A percentile compares a stretch with the other conserved stretches of the same genome.
Conservation (phyloP, 306 rosid species). For the Cicer arietinum region DNA sequence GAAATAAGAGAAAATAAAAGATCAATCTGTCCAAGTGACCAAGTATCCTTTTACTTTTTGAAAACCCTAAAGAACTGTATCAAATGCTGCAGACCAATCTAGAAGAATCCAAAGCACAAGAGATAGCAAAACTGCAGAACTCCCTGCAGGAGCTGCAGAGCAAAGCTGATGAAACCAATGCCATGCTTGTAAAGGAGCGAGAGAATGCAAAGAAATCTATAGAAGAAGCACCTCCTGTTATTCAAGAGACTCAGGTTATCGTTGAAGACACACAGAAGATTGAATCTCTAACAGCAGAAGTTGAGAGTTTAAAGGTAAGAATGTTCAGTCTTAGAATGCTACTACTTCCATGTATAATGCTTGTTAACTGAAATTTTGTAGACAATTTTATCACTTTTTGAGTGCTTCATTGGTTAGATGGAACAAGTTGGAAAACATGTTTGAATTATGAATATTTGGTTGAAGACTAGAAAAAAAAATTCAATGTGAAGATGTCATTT, state of each 20-base stretch:
- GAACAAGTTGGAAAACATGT: conserved; percentile 27
- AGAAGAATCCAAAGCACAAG: conserved; percentile 86
- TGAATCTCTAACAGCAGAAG: conserved; percentile 70
- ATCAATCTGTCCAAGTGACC: conserved; percentile 19
- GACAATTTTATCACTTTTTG: conserved; percentile 32
- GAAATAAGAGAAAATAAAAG: conserved; percentile 16
- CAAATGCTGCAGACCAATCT: conserved; percentile 72
- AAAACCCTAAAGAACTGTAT: conserved; percentile 39
- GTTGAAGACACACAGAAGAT: conserved; percentile 80
- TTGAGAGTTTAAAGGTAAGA: conserved; percentile 71
- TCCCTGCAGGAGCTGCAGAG: conserved; percentile 69
- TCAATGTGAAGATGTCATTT: conserved; percentile 8
- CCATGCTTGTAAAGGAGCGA: conserved; percentile 66
- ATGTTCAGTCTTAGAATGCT: conserved; percentile 39
- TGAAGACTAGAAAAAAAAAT: conserved; percentile 15
- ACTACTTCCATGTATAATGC: conserved; percentile 32
- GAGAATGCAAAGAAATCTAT: conserved; percentile 66
- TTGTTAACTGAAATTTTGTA: conserved; percentile 29
- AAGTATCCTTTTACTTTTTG: conserved; percentile 35
- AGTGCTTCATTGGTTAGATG: conserved; percentile 10
- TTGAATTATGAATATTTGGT: conserved; percentile 19
- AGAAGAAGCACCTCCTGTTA: conserved; percentile 80
- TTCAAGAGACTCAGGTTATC: conserved; percentile 76
- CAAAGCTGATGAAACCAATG: conserved; percentile 72
- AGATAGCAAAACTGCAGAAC: conserved; percentile 75